Conservation (phyloP, 192 early-diverging fungal species). For the Phycomyces nitens region DNA sequence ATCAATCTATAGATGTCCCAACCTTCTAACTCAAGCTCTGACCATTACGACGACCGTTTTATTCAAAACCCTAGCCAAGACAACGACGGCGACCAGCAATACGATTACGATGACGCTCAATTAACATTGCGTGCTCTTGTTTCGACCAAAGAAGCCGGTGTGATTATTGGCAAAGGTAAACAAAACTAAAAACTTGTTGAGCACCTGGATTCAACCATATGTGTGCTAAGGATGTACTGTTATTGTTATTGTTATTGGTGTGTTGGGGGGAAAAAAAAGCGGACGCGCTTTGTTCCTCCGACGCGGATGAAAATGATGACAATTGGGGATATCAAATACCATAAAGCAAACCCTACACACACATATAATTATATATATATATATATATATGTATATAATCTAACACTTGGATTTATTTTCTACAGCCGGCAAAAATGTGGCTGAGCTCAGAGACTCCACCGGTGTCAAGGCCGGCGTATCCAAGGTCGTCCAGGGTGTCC, state of each 20-base stretch:
- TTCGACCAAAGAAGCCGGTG: slow-evolving; percentile 88
- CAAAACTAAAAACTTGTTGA: no score
- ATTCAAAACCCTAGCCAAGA: slow-evolving; percentile 1
- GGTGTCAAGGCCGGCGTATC: slow-evolving; percentile 92
- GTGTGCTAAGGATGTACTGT: no score
- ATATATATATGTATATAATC: no score
- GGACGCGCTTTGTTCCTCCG: no score
- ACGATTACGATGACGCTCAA: slow-evolving; percentile 20
- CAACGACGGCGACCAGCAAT: not conserved
- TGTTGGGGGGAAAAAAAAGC: no score
- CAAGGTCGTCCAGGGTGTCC: slow-evolving; percentile 82
- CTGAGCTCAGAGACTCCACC: slow-evolving; percentile 78
- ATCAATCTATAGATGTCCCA: slow-evolving; percentile 1
- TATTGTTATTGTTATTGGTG: no score
- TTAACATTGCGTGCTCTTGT: slow-evolving; percentile 87
- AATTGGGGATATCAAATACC: no score
- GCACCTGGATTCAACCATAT: no score
- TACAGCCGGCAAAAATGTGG: slow-evolving; percentile 76
- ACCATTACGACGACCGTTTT: slow-evolving; percentile 14
- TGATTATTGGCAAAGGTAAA: slow-evolving; percentile 63
- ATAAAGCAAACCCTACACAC: no score
- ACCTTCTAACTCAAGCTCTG: slow-evolving; percentile 13
- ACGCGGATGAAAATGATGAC: no score
- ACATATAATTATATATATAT: no score
- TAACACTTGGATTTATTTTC: slow-evolving; percentile 10